phyloP scores from a whole-genome alignment of 192 early-diverging fungal species.

The Coemansia pectinata region DNA sequence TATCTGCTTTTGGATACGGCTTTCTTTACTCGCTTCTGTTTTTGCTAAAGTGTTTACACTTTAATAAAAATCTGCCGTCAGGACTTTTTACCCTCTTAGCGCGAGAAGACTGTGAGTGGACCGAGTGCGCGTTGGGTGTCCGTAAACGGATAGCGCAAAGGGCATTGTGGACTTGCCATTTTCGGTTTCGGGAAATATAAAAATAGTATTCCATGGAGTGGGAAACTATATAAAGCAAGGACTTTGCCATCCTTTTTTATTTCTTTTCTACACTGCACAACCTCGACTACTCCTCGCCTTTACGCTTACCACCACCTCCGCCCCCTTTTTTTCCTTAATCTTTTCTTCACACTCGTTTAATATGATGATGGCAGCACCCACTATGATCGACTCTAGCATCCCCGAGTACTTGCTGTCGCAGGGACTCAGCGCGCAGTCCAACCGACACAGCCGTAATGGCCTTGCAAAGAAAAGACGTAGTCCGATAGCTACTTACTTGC shows the following conservation, averaged over 20 bases:
- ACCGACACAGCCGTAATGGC: slow-evolving; percentile 12
- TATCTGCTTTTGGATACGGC: slow-evolving; percentile 7
- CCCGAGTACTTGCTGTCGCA: slow-evolving; percentile 34
- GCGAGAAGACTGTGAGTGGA: too few species aligned
- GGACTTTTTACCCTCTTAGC: neutral
- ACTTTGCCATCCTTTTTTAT: neutral
- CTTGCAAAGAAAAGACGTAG: slow-evolving; percentile 9
- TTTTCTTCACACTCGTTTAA: neutral
- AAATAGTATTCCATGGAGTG: neutral
- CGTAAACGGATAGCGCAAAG: neutral
- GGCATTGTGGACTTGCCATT: neutral
- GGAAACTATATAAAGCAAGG: slow-evolving; percentile 2
- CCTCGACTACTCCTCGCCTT: neutral
- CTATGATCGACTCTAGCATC: slow-evolving; percentile 6
- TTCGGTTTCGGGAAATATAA: neutral
- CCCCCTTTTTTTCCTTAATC: neutral
- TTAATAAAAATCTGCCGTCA: neutral
- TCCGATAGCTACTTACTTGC: slow-evolving; percentile 4
- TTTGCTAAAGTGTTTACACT: slow-evolving; percentile 3
- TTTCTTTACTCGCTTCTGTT: neutral
- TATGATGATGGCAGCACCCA: neutral
- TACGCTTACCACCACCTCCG: neutral
- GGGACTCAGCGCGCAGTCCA: slow-evolving; percentile 32
- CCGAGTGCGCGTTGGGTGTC: neutral
- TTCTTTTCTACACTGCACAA: neutral